A percentile compares a stretch with the other conserved stretches of the same genome.
Evolutionary conservation across 179 eudicot species (phyloP).

Genomic region (Corrigiola litoralis): DNA sequence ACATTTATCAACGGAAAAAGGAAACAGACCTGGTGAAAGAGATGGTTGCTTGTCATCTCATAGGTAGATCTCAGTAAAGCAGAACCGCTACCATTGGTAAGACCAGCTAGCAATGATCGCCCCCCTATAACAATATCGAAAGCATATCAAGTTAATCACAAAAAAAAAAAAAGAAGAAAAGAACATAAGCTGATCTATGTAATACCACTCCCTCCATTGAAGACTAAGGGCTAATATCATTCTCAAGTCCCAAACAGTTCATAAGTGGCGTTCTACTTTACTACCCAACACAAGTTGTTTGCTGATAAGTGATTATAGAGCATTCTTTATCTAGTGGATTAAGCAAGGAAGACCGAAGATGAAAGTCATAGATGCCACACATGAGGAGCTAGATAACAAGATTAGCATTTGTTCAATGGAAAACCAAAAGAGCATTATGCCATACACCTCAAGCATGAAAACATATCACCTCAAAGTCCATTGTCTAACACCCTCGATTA

Average conservation of each 20-base stretch:
- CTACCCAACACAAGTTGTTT: too few species aligned
- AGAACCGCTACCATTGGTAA: slow-evolving; percentile 22
- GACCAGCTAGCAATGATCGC: slow-evolving; percentile 30
- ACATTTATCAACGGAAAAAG: background rate
- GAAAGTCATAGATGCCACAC: background rate
- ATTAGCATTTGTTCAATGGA: too few species aligned
- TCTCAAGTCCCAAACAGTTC: background rate
- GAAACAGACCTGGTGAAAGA: slow-evolving; percentile 29
- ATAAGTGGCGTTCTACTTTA: too few species aligned
- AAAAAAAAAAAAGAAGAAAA: background rate
- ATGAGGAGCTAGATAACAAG: background rate
- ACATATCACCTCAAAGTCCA: background rate
- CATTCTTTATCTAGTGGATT: background rate
- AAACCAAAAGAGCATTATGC: too few species aligned
- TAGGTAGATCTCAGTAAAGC: slow-evolving; percentile 18
- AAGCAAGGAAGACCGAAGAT: background rate
- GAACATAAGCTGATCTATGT: background rate
- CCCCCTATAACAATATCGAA: slow-evolving; percentile 21
- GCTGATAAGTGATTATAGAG: too few species aligned
- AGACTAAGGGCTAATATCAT: background rate
- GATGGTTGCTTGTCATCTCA: slow-evolving; percentile 21
- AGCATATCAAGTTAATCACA: slow-evolving; percentile 8
- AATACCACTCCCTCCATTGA: background rate
- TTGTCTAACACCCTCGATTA: background rate
- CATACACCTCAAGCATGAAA: background rate